Evolutionary conservation across 352 stramenopile species (phyloP).

Genomic region (Phytophthora palmivora): DNA sequence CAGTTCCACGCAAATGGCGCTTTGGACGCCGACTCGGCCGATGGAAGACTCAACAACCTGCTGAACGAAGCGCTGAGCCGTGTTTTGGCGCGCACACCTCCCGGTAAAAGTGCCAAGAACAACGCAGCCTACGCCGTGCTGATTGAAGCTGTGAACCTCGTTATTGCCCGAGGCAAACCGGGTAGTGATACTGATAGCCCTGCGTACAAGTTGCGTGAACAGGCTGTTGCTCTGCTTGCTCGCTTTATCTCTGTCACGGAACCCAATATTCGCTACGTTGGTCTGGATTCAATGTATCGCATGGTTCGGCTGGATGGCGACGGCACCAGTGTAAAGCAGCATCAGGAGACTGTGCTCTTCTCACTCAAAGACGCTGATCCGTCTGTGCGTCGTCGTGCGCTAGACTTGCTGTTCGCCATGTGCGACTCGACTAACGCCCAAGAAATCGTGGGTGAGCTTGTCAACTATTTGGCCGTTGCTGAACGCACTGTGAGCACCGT

Average conservation of each 20-base stretch:
- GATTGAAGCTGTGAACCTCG: constrained; percentile 98
- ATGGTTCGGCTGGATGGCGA: constrained; percentile 91
- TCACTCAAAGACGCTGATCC: constrained; percentile 98
- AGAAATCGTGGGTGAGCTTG: constrained; percentile 96
- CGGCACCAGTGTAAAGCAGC: constrained; percentile 91
- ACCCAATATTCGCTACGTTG: constrained; percentile 98
- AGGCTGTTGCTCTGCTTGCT: constrained; percentile 94
- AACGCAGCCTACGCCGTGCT: constrained; percentile 97
- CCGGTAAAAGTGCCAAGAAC: constrained; percentile 90
- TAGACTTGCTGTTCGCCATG: constrained; percentile 99
- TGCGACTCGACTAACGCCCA: constrained; percentile 96
- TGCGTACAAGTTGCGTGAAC: constrained; percentile 88
- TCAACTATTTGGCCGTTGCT: constrained; percentile 94
- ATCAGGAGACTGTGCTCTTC: constrained; percentile 95
- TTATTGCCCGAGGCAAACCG: constrained; percentile 93
- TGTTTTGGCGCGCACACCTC: constrained; percentile 92
- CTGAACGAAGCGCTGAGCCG: constrained; percentile 93
- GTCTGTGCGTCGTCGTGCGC: constrained; percentile 93
- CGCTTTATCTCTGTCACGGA: constrained; percentile 98
- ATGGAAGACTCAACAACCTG: constrained; percentile 51
- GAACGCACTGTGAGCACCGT: constrained; percentile 74
- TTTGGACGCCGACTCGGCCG: constrained; percentile 53
- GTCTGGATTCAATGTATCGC: constrained; percentile 96
- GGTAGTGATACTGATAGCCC: constrained; percentile 36
- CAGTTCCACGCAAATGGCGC: constrained; percentile 79